Evolutionary conservation across 371 early-diverging fungal genomes (phyloP).

Genomic region (Rhizopus microsporus): DNA sequence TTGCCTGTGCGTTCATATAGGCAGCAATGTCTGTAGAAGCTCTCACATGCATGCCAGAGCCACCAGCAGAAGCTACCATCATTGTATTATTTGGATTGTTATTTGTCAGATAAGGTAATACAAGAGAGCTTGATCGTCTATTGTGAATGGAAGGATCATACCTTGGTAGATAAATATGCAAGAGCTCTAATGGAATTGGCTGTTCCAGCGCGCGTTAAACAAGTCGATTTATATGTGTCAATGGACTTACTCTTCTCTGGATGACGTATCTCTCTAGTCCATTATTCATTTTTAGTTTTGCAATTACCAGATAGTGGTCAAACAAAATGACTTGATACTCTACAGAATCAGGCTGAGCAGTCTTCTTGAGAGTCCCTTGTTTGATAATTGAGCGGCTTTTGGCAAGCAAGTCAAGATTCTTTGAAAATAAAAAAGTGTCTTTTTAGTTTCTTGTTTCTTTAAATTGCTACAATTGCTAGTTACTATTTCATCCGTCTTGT

Average conservation of each 20-base stretch:
- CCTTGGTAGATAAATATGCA: constrained; percentile 36
- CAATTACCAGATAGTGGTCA: constrained; percentile 43
- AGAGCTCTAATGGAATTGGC: constrained; percentile 78
- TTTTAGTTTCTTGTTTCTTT: background rate
- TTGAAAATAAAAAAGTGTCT: constrained; percentile 12
- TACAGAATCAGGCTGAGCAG: constrained; percentile 53
- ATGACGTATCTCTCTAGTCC: constrained; percentile 37
- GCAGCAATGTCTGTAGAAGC: constrained; percentile 22
- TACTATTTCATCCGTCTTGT: constrained; percentile 42
- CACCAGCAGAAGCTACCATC: background rate
- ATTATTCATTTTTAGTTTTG: constrained; percentile 35
- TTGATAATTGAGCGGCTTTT: constrained; percentile 37
- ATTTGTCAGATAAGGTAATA: constrained; percentile 13
- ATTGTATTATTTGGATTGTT: constrained; percentile 6
- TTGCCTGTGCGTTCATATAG: constrained; percentile 2
- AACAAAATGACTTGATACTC: constrained; percentile 62
- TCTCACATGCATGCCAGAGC: constrained; percentile 12
- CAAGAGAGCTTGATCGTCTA: constrained; percentile 27
- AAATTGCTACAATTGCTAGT: background rate
- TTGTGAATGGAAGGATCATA: background rate
- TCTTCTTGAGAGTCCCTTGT: constrained; percentile 47
- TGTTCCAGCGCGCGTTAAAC: constrained; percentile 31
- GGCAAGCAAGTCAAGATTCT: constrained; percentile 38
- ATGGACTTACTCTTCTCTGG: constrained; percentile 31
- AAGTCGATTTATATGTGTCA: background rate